A percentile compares a stretch with the other conserved stretches of the same genome.
phyloP scores from a whole-genome alignment of 2,329 filamentous ascomycete genomes.

The Coniochaeta ligniaria region DNA sequence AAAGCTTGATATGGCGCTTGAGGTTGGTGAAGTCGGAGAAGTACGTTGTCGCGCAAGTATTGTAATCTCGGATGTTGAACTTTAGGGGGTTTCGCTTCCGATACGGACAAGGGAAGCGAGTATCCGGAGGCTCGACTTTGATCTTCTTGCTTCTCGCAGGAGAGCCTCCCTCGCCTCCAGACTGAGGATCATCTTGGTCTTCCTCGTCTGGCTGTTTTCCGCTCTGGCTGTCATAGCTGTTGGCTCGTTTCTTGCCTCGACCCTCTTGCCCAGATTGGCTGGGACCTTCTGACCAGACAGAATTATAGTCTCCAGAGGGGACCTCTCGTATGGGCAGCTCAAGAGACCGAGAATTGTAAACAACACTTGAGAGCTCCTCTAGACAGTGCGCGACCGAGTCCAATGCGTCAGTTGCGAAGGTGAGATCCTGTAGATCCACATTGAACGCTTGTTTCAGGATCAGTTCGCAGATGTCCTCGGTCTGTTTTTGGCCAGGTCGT shows the following conservation, averaged over 20 bases:
- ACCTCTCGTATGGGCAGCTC: background rate
- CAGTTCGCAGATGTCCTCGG: background rate
- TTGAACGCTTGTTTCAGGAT: background rate
- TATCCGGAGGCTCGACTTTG: background rate
- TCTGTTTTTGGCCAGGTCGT: background rate
- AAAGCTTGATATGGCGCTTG: background rate
- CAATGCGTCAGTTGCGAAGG: background rate
- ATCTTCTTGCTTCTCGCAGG: background rate
- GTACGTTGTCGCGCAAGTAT: background rate
- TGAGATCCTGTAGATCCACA: background rate
- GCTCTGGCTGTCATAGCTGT: background rate
- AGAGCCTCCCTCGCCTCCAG: background rate
- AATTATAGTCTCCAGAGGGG: background rate
- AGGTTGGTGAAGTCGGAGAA: background rate
- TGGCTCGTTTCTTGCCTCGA: background rate
- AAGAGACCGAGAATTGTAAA: background rate
- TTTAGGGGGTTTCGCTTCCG: background rate
- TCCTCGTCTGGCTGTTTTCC: background rate
- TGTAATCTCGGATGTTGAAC: slow-evolving; percentile 2
- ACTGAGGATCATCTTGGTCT: background rate
- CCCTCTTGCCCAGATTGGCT: background rate
- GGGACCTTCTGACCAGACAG: background rate
- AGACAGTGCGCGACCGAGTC: background rate
- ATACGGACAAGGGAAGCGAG: background rate
- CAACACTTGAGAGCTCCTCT: background rate